These are phyloP conservation scores for Porodaedalea pini DNA, from an alignment of 1,284 basidiomycete species.

Conservation along the genomic window DNA sequence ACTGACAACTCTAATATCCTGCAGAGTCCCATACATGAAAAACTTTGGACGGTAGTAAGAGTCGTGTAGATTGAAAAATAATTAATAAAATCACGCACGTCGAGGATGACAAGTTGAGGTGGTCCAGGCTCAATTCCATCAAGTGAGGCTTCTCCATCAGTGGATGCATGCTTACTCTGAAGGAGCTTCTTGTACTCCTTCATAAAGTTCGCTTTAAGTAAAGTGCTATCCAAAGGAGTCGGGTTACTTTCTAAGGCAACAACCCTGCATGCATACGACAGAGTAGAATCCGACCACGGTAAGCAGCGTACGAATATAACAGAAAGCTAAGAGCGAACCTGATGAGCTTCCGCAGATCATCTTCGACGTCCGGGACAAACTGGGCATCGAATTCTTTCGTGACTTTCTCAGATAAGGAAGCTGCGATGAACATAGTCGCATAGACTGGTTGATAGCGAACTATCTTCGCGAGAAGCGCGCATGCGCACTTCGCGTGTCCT, in stretches of 20 bases:
- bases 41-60: background rate
- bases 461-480: conserved; percentile 8
- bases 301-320: too few species aligned
- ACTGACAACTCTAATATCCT: conserved; percentile 2
- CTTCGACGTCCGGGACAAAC: background rate
- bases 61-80: too few species aligned
- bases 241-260: conserved; percentile 1
- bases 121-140: background rate
- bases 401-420: background rate
- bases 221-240: background rate
- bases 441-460: background rate
- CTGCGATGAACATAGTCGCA: conserved; percentile 5
- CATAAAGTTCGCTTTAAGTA: background rate
- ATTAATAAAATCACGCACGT: background rate
- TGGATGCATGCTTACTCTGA: background rate
- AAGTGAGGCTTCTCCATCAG: background rate
- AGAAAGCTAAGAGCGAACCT: background rate
- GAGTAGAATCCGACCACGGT: background rate
- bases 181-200: conserved; percentile 2
- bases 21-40: conserved; percentile 1
- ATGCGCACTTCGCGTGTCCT: conserved; percentile 13
- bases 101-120: conserved; percentile 12
- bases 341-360: background rate
- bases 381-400: conserved; percentile 10
- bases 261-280: background rate